Conservation (phyloP, 192 early-diverging fungal genomes). For the Backusella psychrophila region DNA sequence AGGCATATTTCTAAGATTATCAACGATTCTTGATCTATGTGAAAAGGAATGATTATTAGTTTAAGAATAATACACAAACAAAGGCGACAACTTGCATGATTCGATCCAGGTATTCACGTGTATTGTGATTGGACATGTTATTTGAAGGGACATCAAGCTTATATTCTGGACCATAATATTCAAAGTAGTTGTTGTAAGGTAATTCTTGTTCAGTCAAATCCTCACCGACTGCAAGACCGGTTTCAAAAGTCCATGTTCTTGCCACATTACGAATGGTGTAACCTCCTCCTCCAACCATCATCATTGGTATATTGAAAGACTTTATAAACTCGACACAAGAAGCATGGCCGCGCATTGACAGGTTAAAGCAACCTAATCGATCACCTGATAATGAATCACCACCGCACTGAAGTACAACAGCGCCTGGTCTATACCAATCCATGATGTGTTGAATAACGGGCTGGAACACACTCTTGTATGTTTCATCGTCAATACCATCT, state of each 20-base stretch:
- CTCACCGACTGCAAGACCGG: constrained; percentile 73
- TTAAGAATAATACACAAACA: background rate
- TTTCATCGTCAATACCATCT: constrained; percentile 90
- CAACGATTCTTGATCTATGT: constrained; percentile 49
- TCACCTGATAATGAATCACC: constrained; percentile 93
- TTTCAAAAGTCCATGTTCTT: constrained; percentile 95
- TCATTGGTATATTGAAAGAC: constrained; percentile 84
- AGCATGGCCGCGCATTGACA: constrained; percentile 92
- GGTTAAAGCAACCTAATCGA: constrained; percentile 91
- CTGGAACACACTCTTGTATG: constrained; percentile 90
- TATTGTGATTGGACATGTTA: constrained; percentile 87
- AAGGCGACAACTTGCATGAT: constrained; percentile 40
- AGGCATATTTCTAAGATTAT: constrained; percentile 65
- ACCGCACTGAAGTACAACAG: constrained; percentile 94
- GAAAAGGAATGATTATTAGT: background rate
- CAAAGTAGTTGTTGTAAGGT: constrained; percentile 85
- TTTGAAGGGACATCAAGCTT: constrained; percentile 79
- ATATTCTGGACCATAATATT: constrained; percentile 91
- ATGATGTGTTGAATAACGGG: constrained; percentile 79
- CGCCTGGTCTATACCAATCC: constrained; percentile 91
- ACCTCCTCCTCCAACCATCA: constrained; percentile 95
- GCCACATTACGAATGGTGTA: constrained; percentile 97
- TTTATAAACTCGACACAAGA: constrained; percentile 93
- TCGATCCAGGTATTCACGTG: constrained; percentile 76
- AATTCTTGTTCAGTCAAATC: constrained; percentile 59